Percentiles rank a stretch among this genome's conserved stretches.
Evolutionary conservation across 2,329 filamentous ascomycete species (phyloP).

Genomic region (Calonectria hawksworthii): DNA sequence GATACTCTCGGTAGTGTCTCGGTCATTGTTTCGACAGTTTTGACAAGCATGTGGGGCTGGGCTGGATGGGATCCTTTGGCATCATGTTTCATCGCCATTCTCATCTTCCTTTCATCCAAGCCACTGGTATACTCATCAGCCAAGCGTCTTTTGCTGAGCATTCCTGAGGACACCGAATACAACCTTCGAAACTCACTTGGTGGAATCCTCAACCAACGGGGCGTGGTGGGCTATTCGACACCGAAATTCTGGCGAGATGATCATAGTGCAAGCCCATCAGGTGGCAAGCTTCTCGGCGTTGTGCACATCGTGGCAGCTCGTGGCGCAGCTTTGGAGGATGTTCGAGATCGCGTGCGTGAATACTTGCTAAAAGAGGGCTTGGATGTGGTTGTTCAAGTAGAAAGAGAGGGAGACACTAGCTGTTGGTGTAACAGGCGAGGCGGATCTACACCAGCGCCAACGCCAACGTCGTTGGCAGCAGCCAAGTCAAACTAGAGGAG

Average conservation of each 20-base stretch:
- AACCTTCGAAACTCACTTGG: conserved; percentile 87
- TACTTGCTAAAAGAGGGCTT: conserved; percentile 81
- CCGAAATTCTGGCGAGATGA: conserved; percentile 96
- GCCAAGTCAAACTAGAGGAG: conserved; percentile 51
- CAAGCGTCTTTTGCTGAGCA: conserved; percentile 83
- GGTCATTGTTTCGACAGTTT: conserved; percentile 90
- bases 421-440: conserved; percentile 69
- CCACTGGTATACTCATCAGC: conserved; percentile 90
- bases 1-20: conserved; percentile 95
- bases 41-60: conserved; percentile 92
- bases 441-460: conserved; percentile 42
- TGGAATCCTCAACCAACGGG: conserved; percentile 84
- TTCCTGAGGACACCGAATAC: conserved; percentile 90
- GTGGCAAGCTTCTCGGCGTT: conserved; percentile 78
- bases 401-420: conserved; percentile 80
- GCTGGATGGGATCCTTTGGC: conserved; percentile 95
- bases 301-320: conserved; percentile 87
- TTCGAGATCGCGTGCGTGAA: conserved; percentile 80
- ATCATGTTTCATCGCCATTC: conserved; percentile 90
- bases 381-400: conserved; percentile 89
- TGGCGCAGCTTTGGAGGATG: conserved; percentile 83
- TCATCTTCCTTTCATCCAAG: conserved; percentile 93
- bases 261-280: conserved; percentile 58
- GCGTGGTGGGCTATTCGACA: conserved; percentile 87
- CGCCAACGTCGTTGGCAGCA: conserved; percentile 48